Base-by-base conservation (phyloP, 495 filamentous ascomycete genomes). In the Aspergillus steynii region DNA sequence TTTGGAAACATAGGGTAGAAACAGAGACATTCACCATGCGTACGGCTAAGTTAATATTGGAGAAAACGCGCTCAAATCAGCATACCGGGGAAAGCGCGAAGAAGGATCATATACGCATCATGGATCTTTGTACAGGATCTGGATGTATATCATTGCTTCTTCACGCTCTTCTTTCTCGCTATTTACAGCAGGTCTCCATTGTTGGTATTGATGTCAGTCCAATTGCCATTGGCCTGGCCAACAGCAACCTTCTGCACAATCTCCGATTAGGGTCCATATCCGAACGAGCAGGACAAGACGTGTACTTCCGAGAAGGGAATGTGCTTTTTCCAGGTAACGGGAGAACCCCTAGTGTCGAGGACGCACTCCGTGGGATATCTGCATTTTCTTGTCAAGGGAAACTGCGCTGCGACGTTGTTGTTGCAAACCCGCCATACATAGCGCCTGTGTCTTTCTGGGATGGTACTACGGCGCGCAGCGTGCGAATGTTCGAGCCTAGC, bases 361-460 rank as follows among this genome's bases (percentile, higher is more conserved):
- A 59, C 6, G 29, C 68, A 9, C 50, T 72, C 5, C 54, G 34
- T 7, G 29, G 50, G 4, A 51, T 32, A 2, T 14, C 37, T 1
- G 28, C 46, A 5, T 55, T 65, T 28, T 50, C 50, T 53, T 26
- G 29, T 34, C 32, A 48, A 55, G 45, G 54, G 7, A 15, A 53
- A 10, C 3, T 54, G 25, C 55, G 47, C 28, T 85, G 82, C 59
- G 90, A 96, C 63, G 68, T 99, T n/a, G 70, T 99, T 0, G 84
- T 92, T 34, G 86, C 89, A 4, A 99, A 99, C 72, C 95, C 95
- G 10, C 95, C 95, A 0, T 98, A 99, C 72, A 89, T 99, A 52
- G 94, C 93, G 10, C 68, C 71, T 0, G 20, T 55, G 0, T 77
- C 79, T 1, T 96, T 89, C 64, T 62, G 65, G 2, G 75, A 69